Evolutionary conservation across 345 rosid species (phyloP).

Genomic region (Gossypium australe): DNA sequence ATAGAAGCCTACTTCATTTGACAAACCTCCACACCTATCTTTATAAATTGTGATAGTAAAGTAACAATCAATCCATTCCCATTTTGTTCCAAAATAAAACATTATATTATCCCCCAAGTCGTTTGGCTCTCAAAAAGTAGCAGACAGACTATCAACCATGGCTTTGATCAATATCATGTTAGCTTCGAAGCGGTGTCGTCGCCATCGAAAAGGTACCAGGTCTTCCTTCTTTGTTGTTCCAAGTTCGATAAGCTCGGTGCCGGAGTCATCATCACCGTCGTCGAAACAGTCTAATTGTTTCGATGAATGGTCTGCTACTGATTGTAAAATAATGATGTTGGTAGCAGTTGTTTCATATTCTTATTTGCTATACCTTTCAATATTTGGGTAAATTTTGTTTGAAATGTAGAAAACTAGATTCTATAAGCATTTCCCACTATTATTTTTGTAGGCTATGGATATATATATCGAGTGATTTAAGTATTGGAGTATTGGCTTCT

Average conservation of each 20-base stretch:
- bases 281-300: background rate
- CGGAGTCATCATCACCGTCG: background rate
- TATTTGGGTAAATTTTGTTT: background rate
- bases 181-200: background rate
- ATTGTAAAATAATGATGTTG: background rate
- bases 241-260: background rate
- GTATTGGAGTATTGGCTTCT: background rate
- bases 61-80: background rate
- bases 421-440: too few species aligned
- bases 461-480: too few species aligned
- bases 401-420: too few species aligned
- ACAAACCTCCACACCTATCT: background rate
- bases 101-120: background rate
- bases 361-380: slow-evolving; percentile 10
- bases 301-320: background rate
- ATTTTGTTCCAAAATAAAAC: background rate
- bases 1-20: background rate
- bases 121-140: background rate
- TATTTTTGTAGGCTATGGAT: too few species aligned
- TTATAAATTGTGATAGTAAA: background rate
- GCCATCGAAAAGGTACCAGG: background rate
- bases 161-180: slow-evolving; percentile 10
- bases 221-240: background rate
- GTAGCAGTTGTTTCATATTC: slow-evolving; percentile 6
- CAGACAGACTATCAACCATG: background rate